Evolutionary conservation across 352 stramenopile species (phyloP).

Genomic region (Phytophthora aleatoria): DNA sequence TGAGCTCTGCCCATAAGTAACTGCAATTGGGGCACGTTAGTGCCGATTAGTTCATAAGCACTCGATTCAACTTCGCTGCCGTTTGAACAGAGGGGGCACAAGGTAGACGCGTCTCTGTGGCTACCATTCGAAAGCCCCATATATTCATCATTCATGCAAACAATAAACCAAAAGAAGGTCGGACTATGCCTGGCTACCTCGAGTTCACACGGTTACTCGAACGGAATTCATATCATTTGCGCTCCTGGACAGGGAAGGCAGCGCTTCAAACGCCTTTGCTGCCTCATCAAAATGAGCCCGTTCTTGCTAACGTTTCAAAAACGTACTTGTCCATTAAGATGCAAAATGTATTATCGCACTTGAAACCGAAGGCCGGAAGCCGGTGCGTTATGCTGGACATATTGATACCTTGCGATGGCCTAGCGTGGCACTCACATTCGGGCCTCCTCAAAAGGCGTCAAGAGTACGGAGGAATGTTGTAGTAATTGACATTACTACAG

Average conservation of each 20-base stretch:
- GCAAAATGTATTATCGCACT: background rate
- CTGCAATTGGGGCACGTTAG: conserved; percentile 18
- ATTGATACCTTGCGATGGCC: background rate
- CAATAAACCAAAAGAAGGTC: conserved; percentile 12
- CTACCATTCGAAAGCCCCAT: no score
- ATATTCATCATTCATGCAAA: background rate
- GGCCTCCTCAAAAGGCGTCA: conserved; percentile 20
- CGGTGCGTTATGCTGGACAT: background rate
- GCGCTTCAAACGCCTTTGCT: conserved; percentile 7
- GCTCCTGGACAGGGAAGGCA: conserved; percentile 3
- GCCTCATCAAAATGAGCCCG: conserved; percentile 22
- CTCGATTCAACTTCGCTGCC: conserved; percentile 22
- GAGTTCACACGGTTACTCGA: conserved; percentile 23
- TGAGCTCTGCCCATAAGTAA: conserved; percentile 24
- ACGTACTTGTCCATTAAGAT: conserved; percentile 6
- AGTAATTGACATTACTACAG: conserved; percentile 40
- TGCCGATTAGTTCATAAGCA: conserved; percentile 18
- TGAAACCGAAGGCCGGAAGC: background rate
- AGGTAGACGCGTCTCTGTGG: background rate
- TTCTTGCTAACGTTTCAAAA: background rate
- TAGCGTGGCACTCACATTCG: no score
- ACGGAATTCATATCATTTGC: conserved; percentile 23
- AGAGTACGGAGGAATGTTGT: conserved; percentile 30
- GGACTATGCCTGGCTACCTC: background rate
- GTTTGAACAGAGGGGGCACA: conserved; percentile 5